Conservation (phyloP, 345 rosid species). For the Acer campestre region DNA sequence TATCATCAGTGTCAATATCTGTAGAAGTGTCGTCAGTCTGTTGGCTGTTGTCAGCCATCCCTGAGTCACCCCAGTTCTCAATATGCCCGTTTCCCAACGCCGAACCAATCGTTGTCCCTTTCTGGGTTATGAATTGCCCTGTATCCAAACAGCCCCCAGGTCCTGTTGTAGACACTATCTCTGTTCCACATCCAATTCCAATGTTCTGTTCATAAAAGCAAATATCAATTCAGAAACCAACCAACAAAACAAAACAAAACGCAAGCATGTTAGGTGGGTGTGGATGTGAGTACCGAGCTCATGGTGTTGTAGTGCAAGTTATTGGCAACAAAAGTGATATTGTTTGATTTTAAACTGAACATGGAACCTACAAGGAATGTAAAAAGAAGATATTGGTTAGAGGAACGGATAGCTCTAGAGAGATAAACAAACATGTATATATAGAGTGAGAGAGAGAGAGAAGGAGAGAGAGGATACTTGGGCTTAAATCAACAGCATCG, state of each 20-base stretch:
- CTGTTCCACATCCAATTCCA: constrained; percentile 44
- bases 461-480: constrained; percentile 49
- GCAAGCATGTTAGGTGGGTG: constrained; percentile 21
- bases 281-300: constrained; percentile 53
- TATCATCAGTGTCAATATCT: constrained; percentile 87
- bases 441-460: not conserved
- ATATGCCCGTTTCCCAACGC: constrained; percentile 58
- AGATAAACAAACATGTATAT: not conserved
- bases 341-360: constrained; percentile 54
- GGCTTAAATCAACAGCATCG: constrained; percentile 71
- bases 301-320: constrained; percentile 61
- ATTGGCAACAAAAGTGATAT: constrained; percentile 54
- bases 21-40: constrained; percentile 98
- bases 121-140: constrained; percentile 58
- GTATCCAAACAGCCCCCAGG: constrained; percentile 62
- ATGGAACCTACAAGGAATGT: constrained; percentile 43
- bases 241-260: not conserved
- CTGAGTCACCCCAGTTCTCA: constrained; percentile 92
- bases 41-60: constrained; percentile 80
- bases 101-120: constrained; percentile 45
- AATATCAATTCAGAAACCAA: not conserved
- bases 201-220: constrained; percentile 28
- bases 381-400: not conserved
- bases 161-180: constrained; percentile 25
- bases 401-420: constrained; percentile 1